Conservation (phyloP, 345 rosid genomes). For the Eucalyptus globulus region DNA sequence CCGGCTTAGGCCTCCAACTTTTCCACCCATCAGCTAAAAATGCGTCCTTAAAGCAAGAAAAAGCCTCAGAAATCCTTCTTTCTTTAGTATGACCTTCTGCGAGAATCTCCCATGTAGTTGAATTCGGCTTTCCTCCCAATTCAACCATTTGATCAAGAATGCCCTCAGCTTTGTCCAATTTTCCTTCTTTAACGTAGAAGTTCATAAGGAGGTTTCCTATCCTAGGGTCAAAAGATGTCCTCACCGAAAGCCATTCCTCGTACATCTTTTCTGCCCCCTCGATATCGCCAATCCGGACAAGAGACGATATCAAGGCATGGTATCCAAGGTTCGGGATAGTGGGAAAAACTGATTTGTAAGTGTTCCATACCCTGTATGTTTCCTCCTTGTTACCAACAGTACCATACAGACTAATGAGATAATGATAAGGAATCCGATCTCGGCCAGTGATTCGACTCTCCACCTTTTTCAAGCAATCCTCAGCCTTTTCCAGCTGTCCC, state of each 20-base stretch:
- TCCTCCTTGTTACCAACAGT: slow-evolving; percentile 59
- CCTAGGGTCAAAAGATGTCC: slow-evolving; percentile 69
- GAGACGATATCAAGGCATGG: slow-evolving; percentile 68
- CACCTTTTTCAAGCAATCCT: slow-evolving; percentile 62
- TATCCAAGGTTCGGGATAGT: slow-evolving; percentile 74
- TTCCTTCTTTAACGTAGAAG: slow-evolving; percentile 47
- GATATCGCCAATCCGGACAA: slow-evolving; percentile 54
- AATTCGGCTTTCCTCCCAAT: slow-evolving; percentile 67
- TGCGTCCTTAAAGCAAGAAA: slow-evolving; percentile 57
- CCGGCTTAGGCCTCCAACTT: slow-evolving; percentile 70
- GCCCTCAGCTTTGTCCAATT: slow-evolving; percentile 44
- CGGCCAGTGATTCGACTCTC: slow-evolving; percentile 83
- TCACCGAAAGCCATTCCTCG: slow-evolving; percentile 71
- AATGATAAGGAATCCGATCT: slow-evolving; percentile 76
- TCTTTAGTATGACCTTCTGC: slow-evolving; percentile 58
- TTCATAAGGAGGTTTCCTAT: slow-evolving; percentile 68
- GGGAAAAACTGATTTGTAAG: slow-evolving; percentile 70
- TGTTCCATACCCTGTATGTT: slow-evolving; percentile 64
- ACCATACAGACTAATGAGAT: slow-evolving; percentile 77
- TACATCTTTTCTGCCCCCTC: slow-evolving; percentile 67
- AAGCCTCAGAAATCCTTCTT: slow-evolving; percentile 37
- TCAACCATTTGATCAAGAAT: slow-evolving; percentile 52
- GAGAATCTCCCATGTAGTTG: slow-evolving; percentile 81
- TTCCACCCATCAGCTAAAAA: slow-evolving; percentile 34
- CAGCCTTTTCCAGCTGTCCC: slow-evolving; percentile 69